Base-by-base conservation (phyloP, 768 basidiomycete species). In the Leccinum variicolor region DNA sequence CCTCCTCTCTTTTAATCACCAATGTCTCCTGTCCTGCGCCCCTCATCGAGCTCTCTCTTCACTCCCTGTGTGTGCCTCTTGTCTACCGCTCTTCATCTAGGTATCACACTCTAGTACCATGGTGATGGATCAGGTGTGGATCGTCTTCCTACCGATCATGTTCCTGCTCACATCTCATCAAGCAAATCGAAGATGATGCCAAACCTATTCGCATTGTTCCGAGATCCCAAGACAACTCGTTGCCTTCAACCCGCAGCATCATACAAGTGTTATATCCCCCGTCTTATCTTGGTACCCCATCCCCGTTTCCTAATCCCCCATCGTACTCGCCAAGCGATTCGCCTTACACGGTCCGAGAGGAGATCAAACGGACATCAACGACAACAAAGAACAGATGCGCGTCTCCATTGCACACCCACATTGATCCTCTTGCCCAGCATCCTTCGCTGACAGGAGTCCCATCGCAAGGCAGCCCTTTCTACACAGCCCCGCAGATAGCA, bases 261-360 rank as follows among this genome's bases (percentile, higher is more conserved):
- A 53, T 69, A 31, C 60, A 71, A n/a, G 59, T 71, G 6, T 43
- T 74, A 11, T 74, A 74, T 48, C 59, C 70, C 6, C 59, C 64
- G 0, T 64, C 66, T 17, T 65, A 61, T 57, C 36, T 56, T 49
- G 60, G 50, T 51, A 46, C 17, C 11, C 50, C 50, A 31, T 19
- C 45, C 45, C 41, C 56, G 21, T 46, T 52, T 49, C 57, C 59
- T 48, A 47, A 56, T 19, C 72, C 68, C 2, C 70, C 69, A 9
- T 55, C 66, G 6, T 69, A 69, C 28, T 60, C 50, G n/a, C 41
- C 13, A 31, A 50, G 47, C 14, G 43, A 61, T 21, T 46, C n/a
- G 14, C 46, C 59, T 36, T 45, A 13, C 34, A 29, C 25, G 5
- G 7, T 17, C 26, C 47, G 19, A 45, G 50, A 25, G 23, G 47